Conservation (phyloP, 306 rosid species). For the Acacia melanoxylon region DNA sequence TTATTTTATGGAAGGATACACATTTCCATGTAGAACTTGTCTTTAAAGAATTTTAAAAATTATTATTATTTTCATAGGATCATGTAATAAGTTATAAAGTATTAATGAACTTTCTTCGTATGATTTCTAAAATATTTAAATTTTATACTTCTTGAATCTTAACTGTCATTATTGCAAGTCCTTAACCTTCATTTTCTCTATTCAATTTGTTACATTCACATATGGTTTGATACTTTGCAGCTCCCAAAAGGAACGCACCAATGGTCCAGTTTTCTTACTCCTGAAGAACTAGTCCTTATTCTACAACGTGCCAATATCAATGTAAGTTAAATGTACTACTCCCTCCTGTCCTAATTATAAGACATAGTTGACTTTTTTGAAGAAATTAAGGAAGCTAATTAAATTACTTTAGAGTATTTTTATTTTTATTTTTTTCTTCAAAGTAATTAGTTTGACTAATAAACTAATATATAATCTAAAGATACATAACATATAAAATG, state of each 20-base stretch:
- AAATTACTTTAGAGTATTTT: too few relatives aligned
- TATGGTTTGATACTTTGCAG: slow-evolving; percentile 42
- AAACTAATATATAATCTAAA: too few relatives aligned
- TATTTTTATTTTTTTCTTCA: too few relatives aligned
- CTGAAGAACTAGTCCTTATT: slow-evolving; percentile 80
- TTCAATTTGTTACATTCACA: neutral
- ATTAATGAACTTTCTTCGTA: neutral
- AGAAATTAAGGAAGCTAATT: too few relatives aligned
- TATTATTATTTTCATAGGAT: neutral
- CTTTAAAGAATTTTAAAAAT: neutral
- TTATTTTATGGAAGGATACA: neutral
- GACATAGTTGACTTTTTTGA: too few relatives aligned
- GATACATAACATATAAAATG: too few relatives aligned
- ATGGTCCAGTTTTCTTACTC: slow-evolving; percentile 82
- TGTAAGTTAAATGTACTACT: slow-evolving; percentile 41
- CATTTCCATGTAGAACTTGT: neutral
- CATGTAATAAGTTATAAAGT: too few relatives aligned
- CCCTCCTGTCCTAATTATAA: too few relatives aligned
- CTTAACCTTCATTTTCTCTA: neutral
- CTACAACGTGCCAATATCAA: slow-evolving; percentile 68
- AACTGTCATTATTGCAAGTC: neutral
- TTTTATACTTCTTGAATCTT: neutral
- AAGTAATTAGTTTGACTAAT: too few relatives aligned
- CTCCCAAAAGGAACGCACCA: slow-evolving; percentile 93
- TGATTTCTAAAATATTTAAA: neutral